These are phyloP conservation scores for Rhizopus sp. DNA, from an alignment of 371 early-diverging fungal species.

Conservation along the genomic window DNA sequence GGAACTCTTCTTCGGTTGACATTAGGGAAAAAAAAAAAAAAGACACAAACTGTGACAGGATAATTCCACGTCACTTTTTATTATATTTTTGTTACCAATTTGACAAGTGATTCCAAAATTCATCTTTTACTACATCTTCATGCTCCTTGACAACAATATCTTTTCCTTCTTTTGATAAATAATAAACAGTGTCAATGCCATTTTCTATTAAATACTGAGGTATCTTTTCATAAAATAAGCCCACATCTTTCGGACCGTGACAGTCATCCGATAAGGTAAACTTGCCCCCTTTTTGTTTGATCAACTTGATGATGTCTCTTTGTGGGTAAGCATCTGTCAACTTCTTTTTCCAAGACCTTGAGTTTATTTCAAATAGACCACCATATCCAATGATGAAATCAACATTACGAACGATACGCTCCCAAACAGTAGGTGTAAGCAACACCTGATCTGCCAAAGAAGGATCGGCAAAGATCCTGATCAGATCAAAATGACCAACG, in stretches of 20 bases:
- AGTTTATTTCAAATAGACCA: conserved; percentile 92
- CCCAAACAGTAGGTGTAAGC: conserved; percentile 48
- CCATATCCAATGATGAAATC: conserved; percentile 77
- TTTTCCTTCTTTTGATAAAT: conserved; percentile 31
- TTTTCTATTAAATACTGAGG: conserved; percentile 52
- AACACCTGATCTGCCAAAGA: conserved; percentile 24
- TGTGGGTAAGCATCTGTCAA: conserved; percentile 86
- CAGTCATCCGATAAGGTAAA: conserved; percentile 92
- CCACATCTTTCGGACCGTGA: conserved; percentile 89
- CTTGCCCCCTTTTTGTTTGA: conserved; percentile 64
- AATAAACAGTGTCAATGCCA: conserved; percentile 51
- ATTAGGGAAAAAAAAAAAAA: conserved; percentile 10
- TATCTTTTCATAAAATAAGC: conserved; percentile 74
- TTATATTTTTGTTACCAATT: conserved; percentile 26
- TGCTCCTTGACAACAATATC: conserved; percentile 27
- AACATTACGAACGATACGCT: conserved; percentile 79
- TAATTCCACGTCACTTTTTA: background rate
- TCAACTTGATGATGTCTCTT: conserved; percentile 77
- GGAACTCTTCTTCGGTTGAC: conserved; percentile 16
- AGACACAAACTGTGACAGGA: background rate
- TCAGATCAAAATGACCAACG: conserved; percentile 94
- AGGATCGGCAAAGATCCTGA: conserved; percentile 77
- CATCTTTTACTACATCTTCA: conserved; percentile 32
- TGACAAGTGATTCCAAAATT: conserved; percentile 38
- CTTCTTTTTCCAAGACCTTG: conserved; percentile 90